Evolutionary conservation across 129 eudicot species (phyloP).

Genomic region (Tanacetum coccineum): DNA sequence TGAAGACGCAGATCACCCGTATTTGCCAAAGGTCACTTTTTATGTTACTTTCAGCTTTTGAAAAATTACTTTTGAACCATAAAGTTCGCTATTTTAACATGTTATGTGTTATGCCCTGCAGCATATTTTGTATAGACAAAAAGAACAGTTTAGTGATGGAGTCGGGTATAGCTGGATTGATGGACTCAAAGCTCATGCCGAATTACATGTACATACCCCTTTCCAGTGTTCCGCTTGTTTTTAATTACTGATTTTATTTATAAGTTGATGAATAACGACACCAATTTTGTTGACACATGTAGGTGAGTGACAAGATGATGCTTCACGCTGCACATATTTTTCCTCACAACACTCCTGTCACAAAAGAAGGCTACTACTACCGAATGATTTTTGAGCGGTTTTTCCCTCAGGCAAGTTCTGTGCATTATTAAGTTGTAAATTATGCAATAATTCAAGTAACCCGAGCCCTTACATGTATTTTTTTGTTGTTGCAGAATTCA

Average conservation of each 20-base stretch:
- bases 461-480: background rate
- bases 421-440: background rate
- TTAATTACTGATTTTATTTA: background rate
- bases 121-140: constrained; percentile 86
- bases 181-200: constrained; percentile 78
- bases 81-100: no score
- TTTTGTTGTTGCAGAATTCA: constrained; percentile 51
- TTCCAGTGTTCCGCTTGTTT: background rate
- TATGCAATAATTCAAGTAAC: background rate
- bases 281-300: background rate
- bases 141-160: constrained; percentile 84
- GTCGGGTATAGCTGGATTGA: constrained; percentile 89
- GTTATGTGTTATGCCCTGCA: constrained; percentile 16
- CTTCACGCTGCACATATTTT: constrained; percentile 69
- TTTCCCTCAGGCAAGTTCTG: constrained; percentile 70
- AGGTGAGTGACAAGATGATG: constrained; percentile 92
- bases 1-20: constrained; percentile 37
- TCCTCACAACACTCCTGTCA: constrained; percentile 86
- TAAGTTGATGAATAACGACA: background rate
- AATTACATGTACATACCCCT: constrained; percentile 36
- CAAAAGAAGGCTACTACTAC: constrained; percentile 96
- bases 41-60: background rate
- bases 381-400: constrained; percentile 89
- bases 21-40: constrained; percentile 53
- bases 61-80: no score